Conservation (phyloP, 768 basidiomycete species). For the Rhodotorula babjevae region DNA sequence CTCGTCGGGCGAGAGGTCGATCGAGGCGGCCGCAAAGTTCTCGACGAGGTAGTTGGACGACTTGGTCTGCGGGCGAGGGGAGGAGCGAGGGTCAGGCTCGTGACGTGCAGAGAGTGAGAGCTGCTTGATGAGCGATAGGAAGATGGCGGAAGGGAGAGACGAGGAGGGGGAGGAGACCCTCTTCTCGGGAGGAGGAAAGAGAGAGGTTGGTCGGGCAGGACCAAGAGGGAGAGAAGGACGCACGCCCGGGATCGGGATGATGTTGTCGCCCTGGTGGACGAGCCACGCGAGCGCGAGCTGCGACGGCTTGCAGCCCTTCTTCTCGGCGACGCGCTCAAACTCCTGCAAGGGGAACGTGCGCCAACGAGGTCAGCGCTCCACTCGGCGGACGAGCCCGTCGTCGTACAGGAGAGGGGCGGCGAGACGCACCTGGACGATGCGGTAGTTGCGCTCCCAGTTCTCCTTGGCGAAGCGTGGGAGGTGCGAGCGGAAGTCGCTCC, state of each 20-base stretch:
- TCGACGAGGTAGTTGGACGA: constrained; percentile 53
- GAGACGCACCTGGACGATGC: constrained; percentile 20
- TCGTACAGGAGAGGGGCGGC: constrained; percentile 31
- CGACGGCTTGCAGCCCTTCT: constrained; percentile 47
- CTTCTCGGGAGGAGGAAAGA: neutral
- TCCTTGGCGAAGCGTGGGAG: constrained; percentile 55
- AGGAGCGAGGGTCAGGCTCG: no score
- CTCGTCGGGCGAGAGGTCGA: constrained; percentile 52
- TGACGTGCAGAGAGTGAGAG: no score
- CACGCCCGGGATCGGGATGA: constrained; percentile 45
- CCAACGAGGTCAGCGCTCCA: constrained; percentile 43
- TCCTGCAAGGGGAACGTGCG: constrained; percentile 42
- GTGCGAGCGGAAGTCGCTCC: constrained; percentile 45
- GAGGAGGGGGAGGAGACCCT: neutral
- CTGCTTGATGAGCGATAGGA: no score
- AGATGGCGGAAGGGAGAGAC: no score
- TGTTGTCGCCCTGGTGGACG: constrained; percentile 41
- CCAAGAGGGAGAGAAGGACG: constrained; percentile 32
- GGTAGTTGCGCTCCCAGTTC: constrained; percentile 31
- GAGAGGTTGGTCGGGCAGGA: no score
- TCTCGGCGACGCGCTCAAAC: constrained; percentile 45
- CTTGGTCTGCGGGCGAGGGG: constrained; percentile 36
- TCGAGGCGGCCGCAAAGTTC: constrained; percentile 51
- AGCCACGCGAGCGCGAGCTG: constrained; percentile 51
- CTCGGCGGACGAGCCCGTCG: no score